phyloP scores from a whole-genome alignment of 345 rosid genomes.

The Citrus mangshanensis region DNA sequence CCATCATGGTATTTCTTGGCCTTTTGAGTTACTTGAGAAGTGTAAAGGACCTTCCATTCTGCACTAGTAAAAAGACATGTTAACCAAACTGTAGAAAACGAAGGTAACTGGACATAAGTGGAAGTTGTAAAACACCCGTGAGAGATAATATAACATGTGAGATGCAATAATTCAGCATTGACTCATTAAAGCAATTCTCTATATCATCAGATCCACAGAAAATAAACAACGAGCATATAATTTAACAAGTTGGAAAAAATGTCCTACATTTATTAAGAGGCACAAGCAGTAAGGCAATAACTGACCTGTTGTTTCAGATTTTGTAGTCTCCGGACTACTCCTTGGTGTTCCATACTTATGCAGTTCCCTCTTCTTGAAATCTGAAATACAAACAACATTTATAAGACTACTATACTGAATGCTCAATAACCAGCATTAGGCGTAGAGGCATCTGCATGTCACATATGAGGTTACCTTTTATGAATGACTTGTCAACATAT shows the following conservation, averaged over 20 bases:
- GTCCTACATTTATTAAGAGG: not conserved
- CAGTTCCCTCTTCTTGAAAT: conserved; percentile 61
- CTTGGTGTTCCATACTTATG: conserved; percentile 45
- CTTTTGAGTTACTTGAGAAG: conserved; percentile 54
- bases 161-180: not conserved
- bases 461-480: not conserved
- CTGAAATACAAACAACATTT: conserved; percentile 34
- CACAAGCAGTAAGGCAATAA: not conserved
- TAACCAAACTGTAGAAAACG: not conserved
- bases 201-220: not conserved
- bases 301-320: conserved; percentile 45
- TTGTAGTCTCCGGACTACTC: conserved; percentile 29
- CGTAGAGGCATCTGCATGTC: not conserved
- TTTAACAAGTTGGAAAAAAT: not conserved
- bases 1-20: conserved; percentile 72
- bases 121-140: not conserved
- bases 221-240: not conserved
- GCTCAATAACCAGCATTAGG: not conserved
- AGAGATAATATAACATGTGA: not conserved
- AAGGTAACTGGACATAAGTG: no score
- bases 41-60: conserved; percentile 55
- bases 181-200: not conserved
- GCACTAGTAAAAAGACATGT: not conserved
- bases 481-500: no score
- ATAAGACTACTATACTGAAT: not conserved